These are phyloP conservation scores for Nothomitra cinnamomea DNA, from an alignment of 2,329 filamentous ascomycete species.

Conservation along the genomic window DNA sequence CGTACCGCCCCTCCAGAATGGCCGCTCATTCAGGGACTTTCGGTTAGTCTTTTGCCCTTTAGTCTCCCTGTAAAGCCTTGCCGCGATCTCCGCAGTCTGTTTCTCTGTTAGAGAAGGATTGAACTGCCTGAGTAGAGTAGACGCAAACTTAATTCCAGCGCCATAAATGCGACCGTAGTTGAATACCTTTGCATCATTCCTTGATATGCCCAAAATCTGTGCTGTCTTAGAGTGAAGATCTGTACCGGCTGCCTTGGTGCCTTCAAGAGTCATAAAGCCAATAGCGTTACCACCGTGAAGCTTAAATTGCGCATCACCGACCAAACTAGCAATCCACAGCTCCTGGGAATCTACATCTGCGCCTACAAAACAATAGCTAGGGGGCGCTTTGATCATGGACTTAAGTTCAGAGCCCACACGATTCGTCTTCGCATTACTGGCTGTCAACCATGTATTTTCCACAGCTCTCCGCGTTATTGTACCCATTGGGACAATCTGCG, in stretches of 20 bases:
- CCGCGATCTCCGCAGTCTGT: slow-evolving; percentile 59
- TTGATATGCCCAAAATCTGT: slow-evolving; percentile 76
- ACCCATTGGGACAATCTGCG: slow-evolving; percentile 95
- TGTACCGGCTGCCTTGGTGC: slow-evolving; percentile 82
- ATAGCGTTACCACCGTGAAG: slow-evolving; percentile 93
- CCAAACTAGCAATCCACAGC: slow-evolving; percentile 90
- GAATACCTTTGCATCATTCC: slow-evolving; percentile 93
- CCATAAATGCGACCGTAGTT: slow-evolving; percentile 98
- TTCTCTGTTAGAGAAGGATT: slow-evolving; percentile 69
- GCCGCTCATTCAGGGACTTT: slow-evolving; percentile 50
- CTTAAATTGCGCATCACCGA: slow-evolving; percentile 88
- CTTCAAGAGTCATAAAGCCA: slow-evolving; percentile 97
- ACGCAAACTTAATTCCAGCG: slow-evolving; percentile 87
- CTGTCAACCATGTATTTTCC: slow-evolving; percentile 96
- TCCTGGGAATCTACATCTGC: slow-evolving; percentile 96
- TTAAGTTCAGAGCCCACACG: slow-evolving; percentile 93
- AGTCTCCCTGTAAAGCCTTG: slow-evolving; percentile 69
- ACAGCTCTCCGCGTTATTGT: slow-evolving; percentile 89
- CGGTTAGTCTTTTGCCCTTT: slow-evolving; percentile 76
- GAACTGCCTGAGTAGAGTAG: slow-evolving; percentile 80
- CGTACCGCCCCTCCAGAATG: slow-evolving; percentile 92
- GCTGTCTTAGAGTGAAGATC: slow-evolving; percentile 92
- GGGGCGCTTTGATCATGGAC: slow-evolving; percentile 84
- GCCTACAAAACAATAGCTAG: slow-evolving; percentile 84
- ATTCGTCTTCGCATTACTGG: slow-evolving; percentile 91